Conservation (phyloP, 495 filamentous ascomycete genomes). For the Sabuloglossum arenarium region DNA sequence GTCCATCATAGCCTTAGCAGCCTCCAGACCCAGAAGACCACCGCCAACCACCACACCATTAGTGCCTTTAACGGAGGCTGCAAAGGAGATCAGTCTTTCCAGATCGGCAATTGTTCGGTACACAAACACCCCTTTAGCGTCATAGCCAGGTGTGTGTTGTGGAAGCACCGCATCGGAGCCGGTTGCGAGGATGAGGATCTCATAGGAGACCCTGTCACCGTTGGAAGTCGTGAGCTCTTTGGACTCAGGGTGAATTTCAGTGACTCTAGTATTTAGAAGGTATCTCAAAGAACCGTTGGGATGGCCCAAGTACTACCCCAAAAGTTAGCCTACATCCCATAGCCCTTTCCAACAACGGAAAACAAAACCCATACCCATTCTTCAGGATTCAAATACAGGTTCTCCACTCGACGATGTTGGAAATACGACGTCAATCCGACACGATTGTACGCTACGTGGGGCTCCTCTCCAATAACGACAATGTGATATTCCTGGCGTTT, state of each 20-base stretch:
- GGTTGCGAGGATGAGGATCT: conserved; percentile 77
- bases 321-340: neutral
- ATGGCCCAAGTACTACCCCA: conserved; percentile 30
- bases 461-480: conserved; percentile 80
- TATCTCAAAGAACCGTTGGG: conserved; percentile 52
- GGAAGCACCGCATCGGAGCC: conserved; percentile 82
- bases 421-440: conserved; percentile 93
- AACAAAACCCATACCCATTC: conserved; percentile 62
- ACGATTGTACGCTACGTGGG: conserved; percentile 84
- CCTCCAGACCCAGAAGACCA: conserved; percentile 75
- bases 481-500: conserved; percentile 63
- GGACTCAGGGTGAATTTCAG: conserved; percentile 37
- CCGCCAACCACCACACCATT: conserved; percentile 76
- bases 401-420: conserved; percentile 72
- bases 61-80: conserved; percentile 39
- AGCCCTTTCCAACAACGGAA: neutral
- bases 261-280: conserved; percentile 66
- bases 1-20: conserved; percentile 90
- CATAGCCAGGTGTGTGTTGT: conserved; percentile 57
- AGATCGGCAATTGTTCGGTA: conserved; percentile 82
- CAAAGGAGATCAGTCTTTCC: conserved; percentile 58
- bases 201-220: conserved; percentile 55
- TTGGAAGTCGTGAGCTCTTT: conserved; percentile 54
- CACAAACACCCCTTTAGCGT: conserved; percentile 82
- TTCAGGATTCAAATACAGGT: conserved; percentile 70